Evolutionary conservation across 2,329 filamentous ascomycete species (phyloP).

Genomic region (Sphaceloma murrayae): DNA sequence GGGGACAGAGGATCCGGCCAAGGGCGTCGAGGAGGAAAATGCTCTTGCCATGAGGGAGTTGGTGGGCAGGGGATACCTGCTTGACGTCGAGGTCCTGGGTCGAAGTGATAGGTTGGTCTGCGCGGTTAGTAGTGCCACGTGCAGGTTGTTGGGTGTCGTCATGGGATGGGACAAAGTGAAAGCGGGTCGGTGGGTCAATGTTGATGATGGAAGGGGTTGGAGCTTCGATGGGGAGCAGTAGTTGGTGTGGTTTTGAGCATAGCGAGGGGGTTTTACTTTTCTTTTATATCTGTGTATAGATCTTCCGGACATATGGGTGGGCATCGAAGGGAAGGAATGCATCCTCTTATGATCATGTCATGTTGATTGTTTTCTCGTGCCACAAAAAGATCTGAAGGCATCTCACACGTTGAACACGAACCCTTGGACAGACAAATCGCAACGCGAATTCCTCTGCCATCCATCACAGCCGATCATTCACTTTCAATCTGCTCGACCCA

Average conservation of each 20-base stretch:
- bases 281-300: neutral
- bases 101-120: conserved; percentile 63
- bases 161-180: conserved; percentile 69
- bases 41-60: conserved; percentile 62
- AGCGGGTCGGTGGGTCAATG: conserved; percentile 59
- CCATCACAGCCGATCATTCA: too few relatives aligned
- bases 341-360: too few relatives aligned
- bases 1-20: conserved; percentile 23
- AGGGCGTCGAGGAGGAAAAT: conserved; percentile 31
- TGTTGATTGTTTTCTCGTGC: too few relatives aligned
- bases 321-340: neutral
- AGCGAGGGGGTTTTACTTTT: conserved; percentile 1
- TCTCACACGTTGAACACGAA: too few relatives aligned
- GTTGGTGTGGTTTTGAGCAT: neutral
- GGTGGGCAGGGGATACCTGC: conserved; percentile 69
- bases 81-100: conserved; percentile 68
- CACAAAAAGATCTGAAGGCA: too few relatives aligned
- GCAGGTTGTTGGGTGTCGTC: conserved; percentile 71
- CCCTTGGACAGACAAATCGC: too few relatives aligned
- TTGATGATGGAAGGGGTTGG: conserved; percentile 52
- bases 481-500: too few relatives aligned
- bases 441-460: too few relatives aligned
- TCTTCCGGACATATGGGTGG: too few relatives aligned
- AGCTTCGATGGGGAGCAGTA: conserved; percentile 27
- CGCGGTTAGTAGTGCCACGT: conserved; percentile 58